Conservation (phyloP, 2,329 filamentous ascomycete genomes). For the Fusarium brachygibbosum region DNA sequence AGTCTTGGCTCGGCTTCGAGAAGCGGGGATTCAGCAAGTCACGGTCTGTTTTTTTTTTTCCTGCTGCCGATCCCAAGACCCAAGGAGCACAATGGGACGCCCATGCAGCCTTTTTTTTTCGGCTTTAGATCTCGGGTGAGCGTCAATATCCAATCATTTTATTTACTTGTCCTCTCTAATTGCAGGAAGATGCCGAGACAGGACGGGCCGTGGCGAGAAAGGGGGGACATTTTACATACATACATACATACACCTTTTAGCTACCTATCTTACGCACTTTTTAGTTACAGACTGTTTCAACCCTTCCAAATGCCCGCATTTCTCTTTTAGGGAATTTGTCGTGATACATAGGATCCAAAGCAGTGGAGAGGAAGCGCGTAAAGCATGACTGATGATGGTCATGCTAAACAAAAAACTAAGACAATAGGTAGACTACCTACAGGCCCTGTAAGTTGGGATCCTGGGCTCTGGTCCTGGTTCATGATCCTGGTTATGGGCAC, state of each 20-base stretch:
- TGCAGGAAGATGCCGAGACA: slow-evolving; percentile 39
- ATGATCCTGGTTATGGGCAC: slow-evolving; percentile 23
- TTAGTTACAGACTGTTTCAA: slow-evolving; percentile 2
- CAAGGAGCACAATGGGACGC: neutral
- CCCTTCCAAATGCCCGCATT: neutral
- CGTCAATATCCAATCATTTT: slow-evolving; percentile 18
- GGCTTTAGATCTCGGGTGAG: slow-evolving; percentile 21
- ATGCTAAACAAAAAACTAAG: neutral
- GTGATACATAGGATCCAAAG: slow-evolving; percentile 17
- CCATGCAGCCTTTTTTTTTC: slow-evolving; percentile 34
- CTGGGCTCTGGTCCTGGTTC: slow-evolving; percentile 3
- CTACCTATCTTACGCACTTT: too few relatives aligned
- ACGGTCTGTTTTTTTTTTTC: slow-evolving; percentile 15
- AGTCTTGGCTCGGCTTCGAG: slow-evolving; percentile 42
- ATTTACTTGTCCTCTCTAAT: slow-evolving; percentile 12
- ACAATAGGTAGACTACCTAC: neutral
- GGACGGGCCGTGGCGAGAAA: slow-evolving; percentile 35
- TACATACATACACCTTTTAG: too few relatives aligned
- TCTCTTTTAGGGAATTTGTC: slow-evolving; percentile 10
- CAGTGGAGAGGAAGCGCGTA: slow-evolving; percentile 13
- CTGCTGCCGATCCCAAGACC: slow-evolving; percentile 30
- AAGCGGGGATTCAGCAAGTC: slow-evolving; percentile 34
- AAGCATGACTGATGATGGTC: slow-evolving; percentile 12
- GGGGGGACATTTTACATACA: neutral
- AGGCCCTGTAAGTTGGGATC: slow-evolving; percentile 20